Conservation (phyloP, 352 stramenopile species). For the Thalassiosira mediterranea region DNA sequence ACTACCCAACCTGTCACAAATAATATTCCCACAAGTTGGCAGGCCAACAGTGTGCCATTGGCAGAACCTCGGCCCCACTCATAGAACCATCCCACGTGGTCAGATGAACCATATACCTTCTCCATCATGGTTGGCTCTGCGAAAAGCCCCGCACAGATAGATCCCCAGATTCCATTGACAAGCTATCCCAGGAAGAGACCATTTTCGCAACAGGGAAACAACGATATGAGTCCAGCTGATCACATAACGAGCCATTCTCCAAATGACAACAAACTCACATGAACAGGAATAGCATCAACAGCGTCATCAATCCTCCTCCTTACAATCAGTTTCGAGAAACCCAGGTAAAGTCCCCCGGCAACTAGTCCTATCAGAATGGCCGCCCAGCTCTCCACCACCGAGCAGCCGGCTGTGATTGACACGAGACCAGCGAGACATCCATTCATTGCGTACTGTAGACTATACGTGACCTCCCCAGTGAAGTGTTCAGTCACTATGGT, state of each 20-base stretch:
- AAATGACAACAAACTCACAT: no score
- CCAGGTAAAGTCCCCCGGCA: conserved; percentile 61
- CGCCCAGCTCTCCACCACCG: conserved; percentile 64
- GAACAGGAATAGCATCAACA: conserved; percentile 77
- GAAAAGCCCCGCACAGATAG: conserved; percentile 52
- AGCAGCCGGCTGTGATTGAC: conserved; percentile 71
- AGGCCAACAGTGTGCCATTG: conserved; percentile 32
- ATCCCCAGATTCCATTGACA: conserved; percentile 63
- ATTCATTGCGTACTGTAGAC: conserved; percentile 55
- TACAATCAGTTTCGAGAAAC: conserved; percentile 54
- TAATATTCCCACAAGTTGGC: conserved; percentile 30
- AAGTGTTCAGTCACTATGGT: conserved; percentile 9
- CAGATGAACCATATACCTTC: conserved; percentile 27
- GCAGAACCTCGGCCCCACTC: conserved; percentile 47
- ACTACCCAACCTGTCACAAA: conserved; percentile 34
- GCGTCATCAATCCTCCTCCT: conserved; percentile 68
- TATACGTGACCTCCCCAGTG: conserved; percentile 14
- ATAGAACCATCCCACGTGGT: conserved; percentile 57
- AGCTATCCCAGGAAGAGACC: background rate
- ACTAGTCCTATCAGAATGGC: conserved; percentile 77
- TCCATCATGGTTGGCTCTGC: conserved; percentile 33
- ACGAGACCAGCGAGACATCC: conserved; percentile 75
- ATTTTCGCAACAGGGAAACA: background rate
- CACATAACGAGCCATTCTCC: no score
- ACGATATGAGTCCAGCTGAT: no score